These are phyloP conservation scores for Styphnolobium japonicum DNA, from an alignment of 306 rosid genomes.

Conservation along the genomic window DNA sequence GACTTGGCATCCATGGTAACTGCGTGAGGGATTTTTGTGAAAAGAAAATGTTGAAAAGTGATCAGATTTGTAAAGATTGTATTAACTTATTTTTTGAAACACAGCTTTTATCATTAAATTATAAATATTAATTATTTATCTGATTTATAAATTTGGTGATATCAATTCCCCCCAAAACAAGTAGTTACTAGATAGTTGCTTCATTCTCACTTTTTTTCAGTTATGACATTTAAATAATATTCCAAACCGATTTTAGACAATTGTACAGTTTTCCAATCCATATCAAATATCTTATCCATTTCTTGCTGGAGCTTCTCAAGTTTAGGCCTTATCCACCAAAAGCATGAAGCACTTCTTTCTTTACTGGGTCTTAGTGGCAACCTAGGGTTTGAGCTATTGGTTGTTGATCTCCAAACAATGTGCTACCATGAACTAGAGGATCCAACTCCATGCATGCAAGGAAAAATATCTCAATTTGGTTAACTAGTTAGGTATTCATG, in stretches of 20 bases:
- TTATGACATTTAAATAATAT: background rate
- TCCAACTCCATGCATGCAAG: too few species aligned
- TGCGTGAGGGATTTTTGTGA: slow-evolving; percentile 23
- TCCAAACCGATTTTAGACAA: background rate
- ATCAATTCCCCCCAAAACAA: background rate
- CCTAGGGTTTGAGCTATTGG: too few species aligned
- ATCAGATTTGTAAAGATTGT: slow-evolving; percentile 17
- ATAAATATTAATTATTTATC: background rate
- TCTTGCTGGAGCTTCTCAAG: too few species aligned
- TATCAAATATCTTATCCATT: background rate
- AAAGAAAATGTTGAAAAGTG: slow-evolving; percentile 4
- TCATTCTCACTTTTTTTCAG: background rate
- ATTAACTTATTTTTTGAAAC: slow-evolving; percentile 16
- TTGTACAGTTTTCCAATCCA: background rate
- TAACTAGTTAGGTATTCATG: too few species aligned
- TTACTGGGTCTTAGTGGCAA: too few species aligned
- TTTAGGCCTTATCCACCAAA: too few species aligned
- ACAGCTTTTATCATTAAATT: slow-evolving; percentile 1
- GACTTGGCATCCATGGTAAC: slow-evolving; percentile 83
- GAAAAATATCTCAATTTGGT: too few species aligned
- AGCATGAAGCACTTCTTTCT: too few species aligned
- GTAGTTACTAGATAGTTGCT: background rate
- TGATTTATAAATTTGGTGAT: slow-evolving; percentile 14
- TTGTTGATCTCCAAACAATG: too few species aligned
- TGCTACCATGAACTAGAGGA: too few species aligned